phyloP scores from a whole-genome alignment of 345 rosid species.

The Salix viminalis region DNA sequence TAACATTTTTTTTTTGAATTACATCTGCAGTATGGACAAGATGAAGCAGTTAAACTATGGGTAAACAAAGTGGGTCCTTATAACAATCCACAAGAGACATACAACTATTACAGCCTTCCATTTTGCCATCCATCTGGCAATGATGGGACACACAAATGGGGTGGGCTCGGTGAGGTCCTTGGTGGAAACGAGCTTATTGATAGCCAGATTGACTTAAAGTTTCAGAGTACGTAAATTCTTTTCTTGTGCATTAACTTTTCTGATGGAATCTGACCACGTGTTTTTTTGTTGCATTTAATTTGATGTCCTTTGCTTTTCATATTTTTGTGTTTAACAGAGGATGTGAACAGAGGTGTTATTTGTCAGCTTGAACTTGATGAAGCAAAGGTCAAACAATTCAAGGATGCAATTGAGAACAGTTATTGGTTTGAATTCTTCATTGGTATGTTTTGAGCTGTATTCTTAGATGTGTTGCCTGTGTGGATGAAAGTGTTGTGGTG shows the following conservation, averaged over 20 bases:
- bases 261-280: not conserved
- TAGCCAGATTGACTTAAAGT: slow-evolving; percentile 78
- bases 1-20: slow-evolving; percentile 8
- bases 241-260: not conserved
- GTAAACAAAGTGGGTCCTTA: slow-evolving; percentile 99
- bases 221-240: slow-evolving; percentile 55
- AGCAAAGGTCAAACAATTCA: slow-evolving; percentile 64
- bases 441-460: slow-evolving; percentile 55
- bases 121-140: slow-evolving; percentile 66
- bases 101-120: slow-evolving; percentile 97
- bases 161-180: slow-evolving; percentile 98
- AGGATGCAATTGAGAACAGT: slow-evolving; percentile 82
- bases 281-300: slow-evolving; percentile 1
- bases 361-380: slow-evolving; percentile 66
- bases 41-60: slow-evolving; percentile 86
- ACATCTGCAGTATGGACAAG: slow-evolving; percentile 62
- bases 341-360: slow-evolving; percentile 53
- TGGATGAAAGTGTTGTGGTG: not conserved
- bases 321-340: slow-evolving; percentile 36
- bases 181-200: slow-evolving; percentile 99
- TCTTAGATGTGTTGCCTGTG: not conserved
- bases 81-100: slow-evolving; percentile 98
- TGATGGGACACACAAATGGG: slow-evolving; percentile 84
- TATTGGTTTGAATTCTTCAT: slow-evolving; percentile 93
- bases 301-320: not conserved